Evolutionary conservation across 2,329 filamentous ascomycete species (phyloP).

Genomic region (Colletotrichum kahawae): DNA sequence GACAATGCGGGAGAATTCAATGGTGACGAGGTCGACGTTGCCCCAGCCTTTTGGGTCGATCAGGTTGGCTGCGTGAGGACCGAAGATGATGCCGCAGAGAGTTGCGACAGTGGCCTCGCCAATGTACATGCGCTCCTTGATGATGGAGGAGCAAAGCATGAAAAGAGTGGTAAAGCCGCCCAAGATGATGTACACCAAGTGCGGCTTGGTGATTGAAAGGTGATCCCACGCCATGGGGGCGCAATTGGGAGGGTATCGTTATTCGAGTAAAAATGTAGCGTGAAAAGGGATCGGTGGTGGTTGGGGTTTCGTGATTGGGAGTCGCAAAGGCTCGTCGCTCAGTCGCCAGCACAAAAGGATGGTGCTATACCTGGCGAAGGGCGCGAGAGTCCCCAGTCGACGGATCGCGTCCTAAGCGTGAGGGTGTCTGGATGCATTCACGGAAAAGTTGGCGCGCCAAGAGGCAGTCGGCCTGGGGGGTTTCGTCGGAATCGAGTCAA

Average conservation of each 20-base stretch:
- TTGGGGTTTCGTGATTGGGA: not conserved
- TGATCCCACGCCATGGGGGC: constrained; percentile 77
- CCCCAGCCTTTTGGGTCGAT: constrained; percentile 82
- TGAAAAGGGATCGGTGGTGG: not conserved
- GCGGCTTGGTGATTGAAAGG: constrained; percentile 87
- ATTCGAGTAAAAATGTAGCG: not conserved
- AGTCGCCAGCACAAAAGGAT: constrained; percentile 16
- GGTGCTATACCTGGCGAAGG: constrained; percentile 24
- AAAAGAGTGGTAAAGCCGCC: constrained; percentile 97
- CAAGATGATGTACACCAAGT: constrained; percentile 98
- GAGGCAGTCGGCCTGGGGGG: not conserved
- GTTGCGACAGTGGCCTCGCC: constrained; percentile 96
- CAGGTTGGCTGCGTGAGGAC: constrained; percentile 81
- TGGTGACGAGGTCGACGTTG: constrained; percentile 82
- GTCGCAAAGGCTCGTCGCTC: constrained; percentile 4
- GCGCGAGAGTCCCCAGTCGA: constrained; percentile 28
- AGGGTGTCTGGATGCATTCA: constrained; percentile 37
- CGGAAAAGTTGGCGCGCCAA: constrained; percentile 17
- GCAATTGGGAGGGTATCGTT: not conserved
- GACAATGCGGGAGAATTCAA: constrained; percentile 89
- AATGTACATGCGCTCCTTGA: constrained; percentile 98
- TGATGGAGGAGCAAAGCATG: constrained; percentile 97
- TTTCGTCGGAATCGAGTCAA: not conserved
- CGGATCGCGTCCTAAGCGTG: constrained; percentile 26
- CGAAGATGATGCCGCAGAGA: constrained; percentile 86